Conservation (phyloP, 495 filamentous ascomycete species). For the Annulohypoxylon nitens region DNA sequence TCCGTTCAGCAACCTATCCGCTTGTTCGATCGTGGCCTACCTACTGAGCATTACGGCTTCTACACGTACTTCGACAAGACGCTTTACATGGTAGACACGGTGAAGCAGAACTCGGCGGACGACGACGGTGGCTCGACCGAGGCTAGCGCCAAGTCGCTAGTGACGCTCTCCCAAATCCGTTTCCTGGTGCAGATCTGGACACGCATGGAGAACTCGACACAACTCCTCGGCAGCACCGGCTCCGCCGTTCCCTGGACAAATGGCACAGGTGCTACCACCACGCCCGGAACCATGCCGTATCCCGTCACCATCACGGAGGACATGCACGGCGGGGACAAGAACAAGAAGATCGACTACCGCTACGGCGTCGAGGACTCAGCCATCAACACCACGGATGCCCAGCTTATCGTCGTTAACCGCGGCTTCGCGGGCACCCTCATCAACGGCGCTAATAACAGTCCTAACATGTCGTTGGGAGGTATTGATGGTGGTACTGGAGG, state of each 20-base stretch:
- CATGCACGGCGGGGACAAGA: constrained; percentile 76
- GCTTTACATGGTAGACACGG: constrained; percentile 73
- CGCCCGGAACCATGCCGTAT: constrained; percentile 85
- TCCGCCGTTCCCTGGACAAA: constrained; percentile 32
- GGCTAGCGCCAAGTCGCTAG: constrained; percentile 72
- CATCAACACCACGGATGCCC: constrained; percentile 65
- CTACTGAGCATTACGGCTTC: constrained; percentile 92
- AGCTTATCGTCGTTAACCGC: constrained; percentile 71
- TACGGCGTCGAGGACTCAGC: constrained; percentile 70
- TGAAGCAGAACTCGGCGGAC: constrained; percentile 65
- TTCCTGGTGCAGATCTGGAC: constrained; percentile 96
- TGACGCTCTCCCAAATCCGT: constrained; percentile 86
- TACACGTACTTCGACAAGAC: constrained; percentile 92
- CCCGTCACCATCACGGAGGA: constrained; percentile 85
- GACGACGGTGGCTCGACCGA: constrained; percentile 72
- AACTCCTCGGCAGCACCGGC: constrained; percentile 54
- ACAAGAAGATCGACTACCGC: constrained; percentile 77
- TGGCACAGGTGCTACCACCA: constrained; percentile 48
- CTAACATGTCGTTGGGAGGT: constrained; percentile 64
- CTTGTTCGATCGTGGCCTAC: constrained; percentile 83
- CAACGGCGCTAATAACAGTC: constrained; percentile 56
- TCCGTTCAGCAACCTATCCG: constrained; percentile 82
- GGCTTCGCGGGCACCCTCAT: constrained; percentile 70
- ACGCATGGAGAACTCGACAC: constrained; percentile 59
- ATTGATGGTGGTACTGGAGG: constrained; percentile 80